Base-by-base conservation (phyloP, 139 green algal species). In the Dunaliella primolecta region DNA sequence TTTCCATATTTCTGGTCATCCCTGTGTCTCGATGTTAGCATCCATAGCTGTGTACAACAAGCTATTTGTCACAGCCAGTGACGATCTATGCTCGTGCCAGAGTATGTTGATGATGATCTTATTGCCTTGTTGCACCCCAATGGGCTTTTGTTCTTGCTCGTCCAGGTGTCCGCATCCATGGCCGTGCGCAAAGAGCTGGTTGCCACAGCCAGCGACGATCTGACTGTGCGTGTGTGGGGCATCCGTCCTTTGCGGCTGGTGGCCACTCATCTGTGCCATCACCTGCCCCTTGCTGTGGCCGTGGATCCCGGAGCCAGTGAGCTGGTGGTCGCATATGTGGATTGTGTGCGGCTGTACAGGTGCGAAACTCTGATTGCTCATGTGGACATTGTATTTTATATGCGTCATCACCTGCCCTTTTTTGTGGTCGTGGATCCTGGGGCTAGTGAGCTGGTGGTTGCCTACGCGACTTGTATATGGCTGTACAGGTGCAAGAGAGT, bases 151-250 rank as follows among this genome's bases (percentile, higher is more conserved):
- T n/a, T n/a, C n/a, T n/a, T 64, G 46, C 46, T 7, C 15, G 46
- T 15, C 7, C 46, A 64, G 46, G 84, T 87, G 55, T 7, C 56
- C 30, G 2, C 24, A 7, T n/a, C 27, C 27, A 36, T 78, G 74
- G 3, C 64, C 3, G 31, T 84, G n/a, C 56, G 56, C 81, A 34
- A 33, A 15, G 78, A 83, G 24, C 31, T 64, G n/a, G 35, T 83
- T 1, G 80, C 38, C n/a, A 88, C 85, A 37, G 85, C 85, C 30
- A 82, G 56, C 35, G 82, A 84, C 70, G 85, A 88, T 76, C 85
- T 88, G 36, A 88, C 85, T 27, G 77, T 83, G 21, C 85, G 85
- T 30, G 77, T 88, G 36, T 88, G 85, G 85, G 37, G 84, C 55
- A 83, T 36, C 7, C 35, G 57, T 3, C 85, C 85, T 2, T 81